Evolutionary conservation across 805 yeast species (phyloP), one percentile per base, ranked within the genome.

Genomic region (Clavispora asparagi): DNA sequence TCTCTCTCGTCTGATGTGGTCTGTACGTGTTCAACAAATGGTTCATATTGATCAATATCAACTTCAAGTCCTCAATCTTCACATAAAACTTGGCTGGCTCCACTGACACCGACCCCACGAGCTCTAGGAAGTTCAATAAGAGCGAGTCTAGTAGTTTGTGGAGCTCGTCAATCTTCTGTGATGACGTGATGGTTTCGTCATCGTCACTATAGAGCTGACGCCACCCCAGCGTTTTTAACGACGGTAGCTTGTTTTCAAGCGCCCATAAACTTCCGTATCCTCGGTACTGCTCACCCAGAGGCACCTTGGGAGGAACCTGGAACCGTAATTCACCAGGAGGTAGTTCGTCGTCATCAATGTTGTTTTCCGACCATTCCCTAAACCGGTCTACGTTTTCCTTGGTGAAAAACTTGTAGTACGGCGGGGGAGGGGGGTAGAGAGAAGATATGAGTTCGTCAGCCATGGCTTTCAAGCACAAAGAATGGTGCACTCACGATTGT

Each of bases 391-490:
- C 54, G 58, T 90, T 89, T 48, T 79, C 87, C 3, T 69, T 59
- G 0, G 96, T 87, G 70, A 88, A 92, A 57, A 75, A 79, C 60
- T 81, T 79, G 54, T 81, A 78, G 59, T 80, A 88, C 8, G 87
- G 86, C 8, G 99, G 99, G 2, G 99, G 98, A 1, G 95, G 95
- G 2, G 99, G 99, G 55, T 87, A 94, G 37, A 92, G 73, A 7
- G 96, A 81, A 13, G 96, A 60, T 45, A 72, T 71, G 45, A 71
- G 55, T 42, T 71, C 73, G 38, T 63, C 72, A 1, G 55, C 39
- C 58, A 54, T 54, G 28, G 30, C 37, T 39, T 11, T 33, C 23
- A 25, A 19, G 14, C 8, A 9, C 10, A 26, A 7, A 35, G 38
- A 12, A 7, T 13, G 19, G 40, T 37, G 31, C 13, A 40, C 33